Conservation (phyloP, 2,329 filamentous ascomycete genomes). For the Aspergillus sp. region DNA sequence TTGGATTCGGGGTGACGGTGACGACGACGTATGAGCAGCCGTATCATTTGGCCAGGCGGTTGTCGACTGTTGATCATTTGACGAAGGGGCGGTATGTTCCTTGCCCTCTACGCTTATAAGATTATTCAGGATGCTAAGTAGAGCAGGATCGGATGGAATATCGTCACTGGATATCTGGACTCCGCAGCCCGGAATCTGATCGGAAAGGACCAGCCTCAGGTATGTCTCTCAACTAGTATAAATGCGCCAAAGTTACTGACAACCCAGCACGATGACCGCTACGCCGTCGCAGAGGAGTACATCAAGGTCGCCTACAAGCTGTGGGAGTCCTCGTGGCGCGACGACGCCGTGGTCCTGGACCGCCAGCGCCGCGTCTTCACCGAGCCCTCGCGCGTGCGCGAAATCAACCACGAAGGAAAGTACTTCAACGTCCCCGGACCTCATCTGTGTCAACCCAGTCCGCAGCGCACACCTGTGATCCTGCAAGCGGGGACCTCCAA, state of each 20-base stretch:
- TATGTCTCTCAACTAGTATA: no score
- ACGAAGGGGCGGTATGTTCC: slow-evolving; percentile 56
- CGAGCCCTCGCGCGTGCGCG: slow-evolving; percentile 57
- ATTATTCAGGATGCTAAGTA: neutral
- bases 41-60: slow-evolving; percentile 64
- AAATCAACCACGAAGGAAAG: slow-evolving; percentile 66
- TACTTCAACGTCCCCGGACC: slow-evolving; percentile 65
- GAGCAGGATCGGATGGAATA: slow-evolving; percentile 57
- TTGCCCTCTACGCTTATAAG: no score
- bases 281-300: slow-evolving; percentile 64
- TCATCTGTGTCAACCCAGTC: slow-evolving; percentile 65
- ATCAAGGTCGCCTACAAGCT: slow-evolving; percentile 66
- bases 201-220: slow-evolving; percentile 51
- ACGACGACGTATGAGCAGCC: slow-evolving; percentile 69
- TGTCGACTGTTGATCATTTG: slow-evolving; percentile 67
- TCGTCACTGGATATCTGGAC: slow-evolving; percentile 69
- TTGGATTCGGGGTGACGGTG: slow-evolving; percentile 69
- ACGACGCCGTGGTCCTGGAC: slow-evolving; percentile 64
- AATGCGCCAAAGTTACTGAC: no score
- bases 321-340: slow-evolving; percentile 66
- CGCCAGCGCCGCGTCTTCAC: slow-evolving; percentile 61
- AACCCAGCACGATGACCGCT: slow-evolving; percentile 63
- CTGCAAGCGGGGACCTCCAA: slow-evolving; percentile 69
- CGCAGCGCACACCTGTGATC: slow-evolving; percentile 67
- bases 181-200: slow-evolving; percentile 63